These are phyloP conservation scores for Albatrellus sp. DNA, from an alignment of 1,284 basidiomycete genomes.

Conservation along the genomic window DNA sequence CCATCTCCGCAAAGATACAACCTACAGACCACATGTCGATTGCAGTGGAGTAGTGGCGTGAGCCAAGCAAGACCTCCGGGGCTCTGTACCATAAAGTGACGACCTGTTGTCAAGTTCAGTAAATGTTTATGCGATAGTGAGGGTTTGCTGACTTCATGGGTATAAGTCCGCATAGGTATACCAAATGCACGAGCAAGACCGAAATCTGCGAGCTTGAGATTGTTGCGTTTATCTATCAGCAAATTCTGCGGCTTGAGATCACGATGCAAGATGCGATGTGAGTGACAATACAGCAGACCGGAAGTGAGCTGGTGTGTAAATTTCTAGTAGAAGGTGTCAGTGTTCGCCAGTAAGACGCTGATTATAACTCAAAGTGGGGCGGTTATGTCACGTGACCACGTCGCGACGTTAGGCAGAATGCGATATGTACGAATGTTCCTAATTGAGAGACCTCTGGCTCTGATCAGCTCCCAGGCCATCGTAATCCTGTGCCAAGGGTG, in stretches of 20 bases:
- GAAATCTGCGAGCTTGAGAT: constrained; percentile 94
- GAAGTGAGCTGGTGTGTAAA: constrained; percentile 81
- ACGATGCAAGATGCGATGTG: constrained; percentile 91
- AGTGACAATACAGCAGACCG: constrained; percentile 91
- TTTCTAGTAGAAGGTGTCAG: constrained; percentile 41
- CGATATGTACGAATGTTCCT: no score
- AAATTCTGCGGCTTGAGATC: constrained; percentile 98
- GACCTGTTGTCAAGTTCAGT: constrained; percentile 40
- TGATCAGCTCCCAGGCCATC: no score
- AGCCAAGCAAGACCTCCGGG: constrained; percentile 92
- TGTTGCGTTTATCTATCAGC: constrained; percentile 82
- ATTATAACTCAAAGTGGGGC: no score
- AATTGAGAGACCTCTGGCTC: no score
- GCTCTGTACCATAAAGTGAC: constrained; percentile 99
- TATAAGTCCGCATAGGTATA: constrained; percentile 95
- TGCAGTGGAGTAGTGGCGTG: constrained; percentile 90
- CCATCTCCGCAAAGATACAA: constrained; percentile 91
- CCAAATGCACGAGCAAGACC: constrained; percentile 95
- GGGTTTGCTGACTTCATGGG: constrained; percentile 74
- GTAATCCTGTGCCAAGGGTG: no score
- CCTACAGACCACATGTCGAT: constrained; percentile 99
- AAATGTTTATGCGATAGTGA: background rate
- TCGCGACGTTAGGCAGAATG: no score
- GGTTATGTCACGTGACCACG: no score
- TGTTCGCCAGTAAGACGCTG: background rate